Conservation (phyloP, 352 stramenopile species). For the Pythium phragmitis region DNA sequence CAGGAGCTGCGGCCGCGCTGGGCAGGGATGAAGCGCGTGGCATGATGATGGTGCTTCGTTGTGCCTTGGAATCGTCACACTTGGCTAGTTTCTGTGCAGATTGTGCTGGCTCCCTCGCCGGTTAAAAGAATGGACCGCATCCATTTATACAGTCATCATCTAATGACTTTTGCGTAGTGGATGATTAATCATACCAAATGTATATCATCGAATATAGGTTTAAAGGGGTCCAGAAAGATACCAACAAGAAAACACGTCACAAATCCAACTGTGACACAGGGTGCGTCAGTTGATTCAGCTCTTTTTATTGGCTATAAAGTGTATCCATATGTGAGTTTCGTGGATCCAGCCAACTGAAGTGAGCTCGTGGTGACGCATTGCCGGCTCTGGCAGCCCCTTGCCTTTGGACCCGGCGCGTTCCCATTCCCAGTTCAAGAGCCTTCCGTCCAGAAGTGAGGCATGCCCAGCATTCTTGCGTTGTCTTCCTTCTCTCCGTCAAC, state of each 20-base stretch:
- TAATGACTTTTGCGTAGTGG: too few relatives aligned
- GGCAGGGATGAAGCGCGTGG: background rate
- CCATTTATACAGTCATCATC: constrained; percentile 7
- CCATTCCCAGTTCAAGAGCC: background rate
- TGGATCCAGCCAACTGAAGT: constrained; percentile 1
- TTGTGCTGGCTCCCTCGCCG: constrained; percentile 2
- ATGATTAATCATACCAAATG: background rate
- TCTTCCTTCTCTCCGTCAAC: constrained; percentile 19
- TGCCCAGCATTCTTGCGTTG: background rate
- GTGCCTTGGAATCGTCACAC: background rate
- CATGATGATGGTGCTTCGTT: constrained; percentile 20
- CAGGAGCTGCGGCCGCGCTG: too few relatives aligned
- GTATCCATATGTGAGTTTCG: constrained; percentile 20
- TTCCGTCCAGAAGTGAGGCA: too few relatives aligned
- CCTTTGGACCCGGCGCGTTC: background rate
- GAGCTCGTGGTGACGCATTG: background rate
- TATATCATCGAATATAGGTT: background rate
- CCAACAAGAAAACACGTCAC: constrained; percentile 11
- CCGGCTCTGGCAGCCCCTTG: background rate
- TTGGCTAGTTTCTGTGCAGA: constrained; percentile 23
- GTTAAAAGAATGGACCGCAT: constrained; percentile 17
- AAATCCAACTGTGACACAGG: constrained; percentile 16
- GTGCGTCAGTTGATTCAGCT: constrained; percentile 8
- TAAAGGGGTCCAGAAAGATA: constrained; percentile 9
- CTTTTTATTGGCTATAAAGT: constrained; percentile 20